Evolutionary conservation across 2,329 filamentous ascomycete species (phyloP), one percentile per base, ranked within the genome.

Genomic region (Magnaporthales sp.): DNA sequence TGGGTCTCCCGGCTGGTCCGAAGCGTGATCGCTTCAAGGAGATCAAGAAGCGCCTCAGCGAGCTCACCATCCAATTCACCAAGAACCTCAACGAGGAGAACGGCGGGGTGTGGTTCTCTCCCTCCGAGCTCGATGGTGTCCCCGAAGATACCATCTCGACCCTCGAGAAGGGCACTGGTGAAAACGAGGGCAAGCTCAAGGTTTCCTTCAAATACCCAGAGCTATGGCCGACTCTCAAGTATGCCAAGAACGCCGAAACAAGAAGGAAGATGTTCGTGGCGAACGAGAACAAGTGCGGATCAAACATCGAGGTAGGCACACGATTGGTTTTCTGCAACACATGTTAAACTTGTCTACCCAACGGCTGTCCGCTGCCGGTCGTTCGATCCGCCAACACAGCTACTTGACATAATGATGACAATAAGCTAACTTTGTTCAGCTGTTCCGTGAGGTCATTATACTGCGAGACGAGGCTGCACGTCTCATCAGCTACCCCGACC

Each of bases 131-230:
- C 6, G 86, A 90, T 63, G 91, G 91, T 63, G 89, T 93, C 22
- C 91, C 91, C 0, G 77, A 84, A 22, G 91, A 94, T 74, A 85
- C 92, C 8, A 71, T 92, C 2, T 80, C 83, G 13, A 80, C 80
- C 2, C 79, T 93, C 66, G 88, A 91, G 76, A 91, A 91, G 78
- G 91, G 91, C 32, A 87, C 86, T 7, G 85, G 83, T 2, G 88
- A 88, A 69, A 89, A 91, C 68, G 89, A 91, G 74, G 89, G 90
- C 70, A 76, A 91, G 74, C 80, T 92, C 72, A 89, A 86, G 77
- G 80, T 94, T 56, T 89, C 86, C 6, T 94, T 93, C 83, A 94
- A 94, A 79, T 94, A 94, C 75, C 91, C 91, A 1, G 91, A 93
- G 74, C 82, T 92, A 51, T 91, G 92, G 77, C 91, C 91, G 0